Percentiles rank a stretch among this genome's conserved stretches.
Evolutionary conservation across 225 moss, liverwort and hornwort species (phyloP).

Genomic region (Straminergon stramineum): DNA sequence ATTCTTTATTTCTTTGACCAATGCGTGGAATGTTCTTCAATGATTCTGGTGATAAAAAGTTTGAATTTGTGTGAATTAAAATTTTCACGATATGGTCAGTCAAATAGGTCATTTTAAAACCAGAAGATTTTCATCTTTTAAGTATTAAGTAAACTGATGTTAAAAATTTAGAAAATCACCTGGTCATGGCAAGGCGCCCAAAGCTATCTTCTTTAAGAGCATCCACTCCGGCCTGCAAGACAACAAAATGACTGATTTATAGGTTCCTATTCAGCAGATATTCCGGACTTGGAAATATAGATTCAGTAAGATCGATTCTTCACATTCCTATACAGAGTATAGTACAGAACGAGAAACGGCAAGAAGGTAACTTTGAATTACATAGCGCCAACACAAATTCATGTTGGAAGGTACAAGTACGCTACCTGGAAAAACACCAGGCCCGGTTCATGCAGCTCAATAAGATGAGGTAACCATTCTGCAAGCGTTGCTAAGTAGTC

Average conservation of each 20-base stretch:
- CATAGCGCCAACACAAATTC: not conserved
- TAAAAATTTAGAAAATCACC: conserved; percentile 15
- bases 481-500: conserved; percentile 51
- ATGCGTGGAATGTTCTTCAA: not conserved
- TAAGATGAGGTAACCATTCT: conserved; percentile 61
- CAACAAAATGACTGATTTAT: not conserved
- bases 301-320: not conserved
- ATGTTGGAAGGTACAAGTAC: not conserved
- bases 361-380: not conserved
- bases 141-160: not conserved
- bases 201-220: conserved; percentile 69
- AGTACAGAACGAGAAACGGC: not conserved
- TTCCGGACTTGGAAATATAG: not conserved
- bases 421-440: conserved; percentile 72
- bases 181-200: conserved; percentile 69
- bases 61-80: not conserved
- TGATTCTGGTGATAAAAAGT: not conserved
- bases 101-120: not conserved
- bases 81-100: not conserved
- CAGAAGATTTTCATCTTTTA: not conserved
- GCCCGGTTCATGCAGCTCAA: conserved; percentile 61
- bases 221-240: conserved; percentile 74
- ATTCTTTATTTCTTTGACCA: not conserved
- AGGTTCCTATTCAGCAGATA: not conserved
- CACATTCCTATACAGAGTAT: not conserved